Base-by-base conservation (phyloP, 73 alveolate species). In the Paramecium bursaria region DNA sequence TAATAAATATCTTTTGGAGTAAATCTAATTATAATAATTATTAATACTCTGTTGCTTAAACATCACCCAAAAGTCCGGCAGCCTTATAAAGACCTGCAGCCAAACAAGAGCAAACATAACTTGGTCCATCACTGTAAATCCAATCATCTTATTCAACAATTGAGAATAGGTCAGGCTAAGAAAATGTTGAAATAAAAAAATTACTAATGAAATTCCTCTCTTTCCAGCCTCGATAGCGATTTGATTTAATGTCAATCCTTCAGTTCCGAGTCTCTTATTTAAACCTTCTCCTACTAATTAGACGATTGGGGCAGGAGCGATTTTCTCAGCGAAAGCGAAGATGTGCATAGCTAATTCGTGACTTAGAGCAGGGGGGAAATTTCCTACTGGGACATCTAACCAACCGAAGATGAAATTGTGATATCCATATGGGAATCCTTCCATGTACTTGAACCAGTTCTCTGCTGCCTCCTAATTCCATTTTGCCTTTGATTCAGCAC, bases 371-470 rank as follows among this genome's bases (percentile, higher is more conserved):
- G 94, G 93, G 1, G 99, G 98, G 44, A 87, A 77, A 85, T 94
- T 95, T 14, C 80, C 89, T 27, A 60, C 86, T 14, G 93, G 91
- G 47, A 98, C 94, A 86, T 96, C 98, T n/a, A 96, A 57, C 99
- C 99, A 96, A 7, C 94, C 93, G 61, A 89, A 94, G 7, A 94
- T 30, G 89, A 95, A 95, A 75, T 94, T 95, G 85, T 93, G 97
- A 77, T 79, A 93, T 15, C 99, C 99, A 85, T 95, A 95, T 39
- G 95, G 95, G 14, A 86, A 42, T 13, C 98, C 98, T 86, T 94
- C 99, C 23, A 88, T 85, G 35, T 61, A 85, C 27, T 86, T 67
- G 77, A 91, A 95, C 93, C 93, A 94, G 50, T 92, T 94, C 22
- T 50, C 13, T 1, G 97, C 99, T 21, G 92, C 94, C 0, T 91